phyloP scores from a whole-genome alignment of 306 rosid species.

The Heteromeles arbutifolia region DNA sequence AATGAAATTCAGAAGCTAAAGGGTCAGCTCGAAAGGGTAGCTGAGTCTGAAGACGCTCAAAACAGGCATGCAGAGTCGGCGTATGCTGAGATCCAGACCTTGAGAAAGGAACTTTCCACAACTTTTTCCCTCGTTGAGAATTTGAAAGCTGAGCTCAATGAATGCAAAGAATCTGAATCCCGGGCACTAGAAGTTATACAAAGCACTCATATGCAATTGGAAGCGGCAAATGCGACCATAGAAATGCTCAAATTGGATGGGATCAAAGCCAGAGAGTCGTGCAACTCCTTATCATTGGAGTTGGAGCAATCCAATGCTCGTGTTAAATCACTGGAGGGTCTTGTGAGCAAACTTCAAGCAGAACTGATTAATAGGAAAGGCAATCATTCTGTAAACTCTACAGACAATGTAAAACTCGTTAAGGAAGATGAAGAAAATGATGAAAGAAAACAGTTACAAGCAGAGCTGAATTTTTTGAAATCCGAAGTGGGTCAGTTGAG shows the following conservation, averaged over 20 bases:
- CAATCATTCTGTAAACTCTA: slow-evolving; percentile 18
- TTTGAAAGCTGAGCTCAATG: slow-evolving; percentile 50
- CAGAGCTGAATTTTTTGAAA: slow-evolving; percentile 46
- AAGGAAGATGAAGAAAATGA: slow-evolving; percentile 33
- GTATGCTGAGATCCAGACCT: slow-evolving; percentile 45
- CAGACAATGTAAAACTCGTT: slow-evolving; percentile 21
- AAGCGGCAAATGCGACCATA: slow-evolving; percentile 45
- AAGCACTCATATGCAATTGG: slow-evolving; percentile 54
- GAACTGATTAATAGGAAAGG: slow-evolving; percentile 27
- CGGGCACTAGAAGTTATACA: slow-evolving; percentile 42
- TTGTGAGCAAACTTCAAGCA: slow-evolving; percentile 48
- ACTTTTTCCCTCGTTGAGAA: slow-evolving; percentile 53
- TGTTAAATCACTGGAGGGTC: slow-evolving; percentile 62
- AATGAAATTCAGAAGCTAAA: slow-evolving; percentile 84
- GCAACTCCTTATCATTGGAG: slow-evolving; percentile 43
- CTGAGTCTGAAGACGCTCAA: slow-evolving; percentile 49
- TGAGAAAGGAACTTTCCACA: slow-evolving; percentile 60
- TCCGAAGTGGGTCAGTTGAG: slow-evolving; percentile 55
- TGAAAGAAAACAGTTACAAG: slow-evolving; percentile 42
- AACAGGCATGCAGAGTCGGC: slow-evolving; percentile 49
- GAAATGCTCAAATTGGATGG: slow-evolving; percentile 49
- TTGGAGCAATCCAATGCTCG: slow-evolving; percentile 66
- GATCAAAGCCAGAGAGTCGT: slow-evolving; percentile 40
- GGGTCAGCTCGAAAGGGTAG: slow-evolving; percentile 58
- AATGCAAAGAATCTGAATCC: slow-evolving; percentile 64